These are phyloP conservation scores for Vitis hybrid DNA, from an alignment of 177 flowering plant genomes.

Conservation along the genomic window DNA sequence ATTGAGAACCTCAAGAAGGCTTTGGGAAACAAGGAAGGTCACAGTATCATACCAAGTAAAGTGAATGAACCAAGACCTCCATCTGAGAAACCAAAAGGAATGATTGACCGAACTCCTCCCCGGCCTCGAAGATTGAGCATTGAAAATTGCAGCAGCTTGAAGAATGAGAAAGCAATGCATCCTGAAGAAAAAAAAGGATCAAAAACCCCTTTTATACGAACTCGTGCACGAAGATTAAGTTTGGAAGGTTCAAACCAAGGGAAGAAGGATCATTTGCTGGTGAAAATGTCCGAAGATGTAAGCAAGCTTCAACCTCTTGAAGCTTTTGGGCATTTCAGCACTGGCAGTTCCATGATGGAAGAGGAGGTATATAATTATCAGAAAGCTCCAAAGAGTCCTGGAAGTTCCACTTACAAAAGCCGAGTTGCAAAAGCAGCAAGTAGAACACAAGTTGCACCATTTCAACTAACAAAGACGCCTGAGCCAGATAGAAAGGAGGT, in stretches of 20 bases:
- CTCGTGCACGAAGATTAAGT: slow-evolving; percentile 59
- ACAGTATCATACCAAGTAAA: slow-evolving; percentile 14
- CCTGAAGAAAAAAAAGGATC: slow-evolving; percentile 26
- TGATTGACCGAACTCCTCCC: slow-evolving; percentile 30
- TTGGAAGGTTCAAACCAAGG: slow-evolving; percentile 55
- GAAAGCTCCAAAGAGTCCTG: slow-evolving; percentile 33
- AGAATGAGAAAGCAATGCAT: slow-evolving; percentile 19
- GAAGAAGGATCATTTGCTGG: slow-evolving; percentile 28
- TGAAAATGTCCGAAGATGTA: slow-evolving; percentile 15
- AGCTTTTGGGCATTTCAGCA: slow-evolving; percentile 3
- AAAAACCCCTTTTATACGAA: slow-evolving; percentile 37
- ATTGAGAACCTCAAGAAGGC: slow-evolving; percentile 72
- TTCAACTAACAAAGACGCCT: slow-evolving; percentile 50
- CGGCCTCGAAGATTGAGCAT: slow-evolving; percentile 29
- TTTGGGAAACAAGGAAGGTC: slow-evolving; percentile 50
- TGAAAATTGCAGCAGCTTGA: slow-evolving; percentile 24
- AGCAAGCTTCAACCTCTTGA: slow-evolving; percentile 7
- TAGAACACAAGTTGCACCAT: slow-evolving; percentile 25
- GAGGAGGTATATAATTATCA: slow-evolving; percentile 16
- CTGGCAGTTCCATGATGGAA: slow-evolving; percentile 19
- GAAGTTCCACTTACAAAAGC: slow-evolving; percentile 24
- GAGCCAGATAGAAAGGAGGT: slow-evolving; percentile 38
- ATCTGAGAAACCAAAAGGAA: slow-evolving; percentile 9
- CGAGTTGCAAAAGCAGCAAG: slow-evolving; percentile 21
- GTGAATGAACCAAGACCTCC: slow-evolving; percentile 24